These are phyloP conservation scores for Yarrowia sp. DNA, from an alignment of 805 yeast species.

Conservation along the genomic window DNA sequence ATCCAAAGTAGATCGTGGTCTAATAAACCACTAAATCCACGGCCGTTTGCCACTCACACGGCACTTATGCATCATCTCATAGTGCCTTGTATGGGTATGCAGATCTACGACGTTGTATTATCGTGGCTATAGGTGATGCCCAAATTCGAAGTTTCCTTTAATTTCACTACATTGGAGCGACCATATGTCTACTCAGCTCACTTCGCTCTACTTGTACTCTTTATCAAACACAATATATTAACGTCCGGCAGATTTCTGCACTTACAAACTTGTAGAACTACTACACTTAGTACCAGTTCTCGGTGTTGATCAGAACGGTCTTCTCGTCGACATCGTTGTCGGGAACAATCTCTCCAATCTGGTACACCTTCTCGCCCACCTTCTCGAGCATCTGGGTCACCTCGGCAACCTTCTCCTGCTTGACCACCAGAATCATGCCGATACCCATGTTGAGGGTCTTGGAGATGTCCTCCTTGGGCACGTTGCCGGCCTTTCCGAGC, in stretches of 20 bases:
- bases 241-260: constrained; percentile 29
- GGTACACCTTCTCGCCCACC: constrained; percentile 78
- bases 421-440: constrained; percentile 93
- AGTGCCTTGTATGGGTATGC: no score
- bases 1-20: no score
- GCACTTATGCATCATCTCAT: no score
- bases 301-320: constrained; percentile 49
- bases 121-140: no score
- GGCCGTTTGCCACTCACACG: no score
- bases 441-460: constrained; percentile 96
- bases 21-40: no score
- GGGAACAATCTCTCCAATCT: constrained; percentile 62
- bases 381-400: constrained; percentile 61
- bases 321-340: constrained; percentile 55
- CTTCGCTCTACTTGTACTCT: no score
- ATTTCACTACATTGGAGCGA: no score
- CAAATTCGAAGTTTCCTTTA: no score
- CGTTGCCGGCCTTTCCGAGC: constrained; percentile 91
- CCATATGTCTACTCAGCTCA: no score
- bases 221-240: constrained; percentile 21
- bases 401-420: constrained; percentile 65
- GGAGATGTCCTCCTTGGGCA: constrained; percentile 81
- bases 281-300: constrained; percentile 48
- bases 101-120: no score
- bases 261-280: constrained; percentile 17